Conservation (phyloP, 192 early-diverging fungal species). For the Entrophospora sp. region DNA sequence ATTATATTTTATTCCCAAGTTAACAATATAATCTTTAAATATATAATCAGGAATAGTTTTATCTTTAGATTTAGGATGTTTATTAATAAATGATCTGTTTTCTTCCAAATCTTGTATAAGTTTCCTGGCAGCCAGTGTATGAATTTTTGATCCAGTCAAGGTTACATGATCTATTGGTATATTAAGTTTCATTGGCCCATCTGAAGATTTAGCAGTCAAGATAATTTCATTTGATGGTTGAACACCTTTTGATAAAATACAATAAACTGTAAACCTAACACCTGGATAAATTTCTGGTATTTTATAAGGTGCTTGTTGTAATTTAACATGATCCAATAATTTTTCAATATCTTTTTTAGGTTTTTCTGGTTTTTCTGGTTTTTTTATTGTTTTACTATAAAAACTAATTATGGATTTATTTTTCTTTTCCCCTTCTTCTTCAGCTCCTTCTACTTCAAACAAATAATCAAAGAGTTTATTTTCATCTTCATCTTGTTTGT, state of each 20-base stretch:
- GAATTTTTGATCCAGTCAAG: slow-evolving; percentile 17
- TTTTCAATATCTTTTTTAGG: not conserved
- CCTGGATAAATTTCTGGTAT: not conserved
- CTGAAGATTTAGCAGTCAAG: not conserved
- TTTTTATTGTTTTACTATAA: not conserved
- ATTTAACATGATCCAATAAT: no score
- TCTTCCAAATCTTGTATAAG: slow-evolving; percentile 12
- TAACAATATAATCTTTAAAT: not conserved
- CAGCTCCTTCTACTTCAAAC: no score
- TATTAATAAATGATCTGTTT: not conserved
- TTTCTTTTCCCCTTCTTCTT: not conserved
- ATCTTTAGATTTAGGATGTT: not conserved
- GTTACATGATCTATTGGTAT: not conserved
- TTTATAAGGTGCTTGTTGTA: not conserved
- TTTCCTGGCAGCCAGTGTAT: slow-evolving; percentile 10
- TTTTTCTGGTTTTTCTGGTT: not conserved
- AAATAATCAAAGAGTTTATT: no score
- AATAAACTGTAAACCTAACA: slow-evolving; percentile 4
- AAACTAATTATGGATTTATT: not conserved
- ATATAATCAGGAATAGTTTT: not conserved
- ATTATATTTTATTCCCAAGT: not conserved
- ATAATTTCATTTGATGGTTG: not conserved
- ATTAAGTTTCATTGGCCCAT: slow-evolving; percentile 1
- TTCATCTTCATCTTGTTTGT: not conserved
- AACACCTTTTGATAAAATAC: not conserved